Percentiles rank a stretch among this genome's conserved stretches.
Conservation (phyloP, 805 yeast genomes). For the Metschnikowia lochheadii region DNA sequence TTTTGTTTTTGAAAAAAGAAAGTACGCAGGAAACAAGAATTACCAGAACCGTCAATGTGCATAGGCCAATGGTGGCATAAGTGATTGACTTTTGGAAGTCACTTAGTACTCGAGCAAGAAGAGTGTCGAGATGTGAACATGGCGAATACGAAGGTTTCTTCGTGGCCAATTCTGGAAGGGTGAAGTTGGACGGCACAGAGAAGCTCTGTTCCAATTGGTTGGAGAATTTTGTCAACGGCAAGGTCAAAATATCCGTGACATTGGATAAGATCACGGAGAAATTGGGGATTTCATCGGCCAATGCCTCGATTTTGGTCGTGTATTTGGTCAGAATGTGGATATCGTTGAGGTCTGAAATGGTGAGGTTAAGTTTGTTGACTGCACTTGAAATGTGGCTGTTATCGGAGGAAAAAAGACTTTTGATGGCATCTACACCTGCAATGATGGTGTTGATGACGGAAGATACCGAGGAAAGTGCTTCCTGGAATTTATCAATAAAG, state of each 20-base stretch:
- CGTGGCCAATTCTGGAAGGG: neutral
- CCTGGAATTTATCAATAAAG: constrained; percentile 60
- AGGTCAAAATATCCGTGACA: constrained; percentile 48
- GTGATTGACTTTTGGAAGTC: constrained; percentile 1
- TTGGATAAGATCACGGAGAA: constrained; percentile 61
- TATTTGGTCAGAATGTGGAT: constrained; percentile 65
- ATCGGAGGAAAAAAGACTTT: constrained; percentile 45
- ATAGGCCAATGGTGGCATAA: constrained; percentile 7
- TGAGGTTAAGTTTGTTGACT: constrained; percentile 48
- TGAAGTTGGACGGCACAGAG: neutral
- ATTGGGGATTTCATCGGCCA: constrained; percentile 56
- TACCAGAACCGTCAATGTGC: constrained; percentile 5
- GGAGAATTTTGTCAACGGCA: constrained; percentile 2
- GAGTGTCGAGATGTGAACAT: neutral
- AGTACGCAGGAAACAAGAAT: constrained; percentile 1
- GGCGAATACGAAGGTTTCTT: neutral
- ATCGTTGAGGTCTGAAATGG: constrained; percentile 23
- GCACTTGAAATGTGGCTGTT: constrained; percentile 33
- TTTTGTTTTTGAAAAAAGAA: constrained; percentile 3
- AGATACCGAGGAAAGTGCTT: constrained; percentile 61
- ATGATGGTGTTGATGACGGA: constrained; percentile 53
- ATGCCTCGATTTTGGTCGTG: constrained; percentile 48
- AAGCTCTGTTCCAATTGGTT: neutral
- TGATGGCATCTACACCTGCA: constrained; percentile 44
- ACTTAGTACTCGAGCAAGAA: neutral